Base-by-base conservation (phyloP, 2,329 filamentous ascomycete genomes). In the Ophiostoma piceae region DNA sequence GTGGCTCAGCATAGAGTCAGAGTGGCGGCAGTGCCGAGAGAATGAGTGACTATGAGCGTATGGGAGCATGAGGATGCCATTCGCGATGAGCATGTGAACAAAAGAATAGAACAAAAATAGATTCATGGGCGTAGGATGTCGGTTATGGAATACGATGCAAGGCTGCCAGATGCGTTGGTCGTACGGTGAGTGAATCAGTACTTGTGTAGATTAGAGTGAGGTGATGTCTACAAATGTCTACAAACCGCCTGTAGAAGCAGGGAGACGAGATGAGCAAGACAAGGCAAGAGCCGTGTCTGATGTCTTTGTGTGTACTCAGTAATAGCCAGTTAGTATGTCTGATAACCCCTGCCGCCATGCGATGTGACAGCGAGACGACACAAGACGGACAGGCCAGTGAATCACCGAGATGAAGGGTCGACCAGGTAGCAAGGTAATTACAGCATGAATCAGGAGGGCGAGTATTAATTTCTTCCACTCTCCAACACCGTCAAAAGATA, bases 321-420 rank as follows among this genome's bases (percentile, higher is more conserved):
- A 26, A 19, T n/a, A 41, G 32, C 8, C 35, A 35, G 35, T 35
- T 41, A 47, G 16, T 57, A 57, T 57, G 51, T 47, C 43, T 47
- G 22, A 26, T 26, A 14, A 57, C 51, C 51, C n/a, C 22, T 22
- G 9, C 22, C 51, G 51, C 51, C 51, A 57, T 26, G 51, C 43
- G 51, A 57, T 57, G 51, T 57, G 51, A 57, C 51, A 57, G 51
- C 22, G 43, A 47, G 43, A 47, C 43, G 43, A 47, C 43, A 47
- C 51, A 26, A 57, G 51, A 57, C 51, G 22, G 51, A 26, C 51
- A 57, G 51, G 51, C 51, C 22, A 60, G 57, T 60, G 57, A 60
- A 60, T 60, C 57, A 7, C 57, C 57, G 57, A 60, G 57, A 60
- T 60, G 57, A 60, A 60, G 57, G 51, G 57, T 60, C n/a, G 51